Evolutionary conservation across 1,139 yeast genomes (phyloP).

Genomic region (Candida glucosophila): DNA sequence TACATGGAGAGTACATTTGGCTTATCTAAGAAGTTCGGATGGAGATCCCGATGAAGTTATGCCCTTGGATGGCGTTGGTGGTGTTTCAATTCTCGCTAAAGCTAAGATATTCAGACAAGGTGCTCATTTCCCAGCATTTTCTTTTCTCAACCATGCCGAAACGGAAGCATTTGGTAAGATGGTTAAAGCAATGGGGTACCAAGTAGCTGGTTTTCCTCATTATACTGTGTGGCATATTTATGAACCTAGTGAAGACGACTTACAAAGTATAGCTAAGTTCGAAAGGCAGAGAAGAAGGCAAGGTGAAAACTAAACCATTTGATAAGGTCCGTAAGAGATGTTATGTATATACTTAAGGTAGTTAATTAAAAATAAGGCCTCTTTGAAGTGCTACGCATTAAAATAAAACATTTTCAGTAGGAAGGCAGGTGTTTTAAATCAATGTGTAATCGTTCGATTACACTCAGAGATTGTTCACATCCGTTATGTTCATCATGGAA

Average conservation of each 20-base stretch:
- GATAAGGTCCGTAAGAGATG: background rate
- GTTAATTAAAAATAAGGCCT: background rate
- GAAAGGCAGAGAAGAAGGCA: conserved; percentile 60
- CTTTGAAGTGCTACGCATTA: conserved; percentile 6
- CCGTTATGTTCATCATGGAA: conserved; percentile 39
- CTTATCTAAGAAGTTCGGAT: conserved; percentile 55
- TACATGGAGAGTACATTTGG: conserved; percentile 81
- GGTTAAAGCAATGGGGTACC: conserved; percentile 73
- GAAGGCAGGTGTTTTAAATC: conserved; percentile 48
- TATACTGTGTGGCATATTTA: conserved; percentile 84
- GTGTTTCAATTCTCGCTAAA: conserved; percentile 77
- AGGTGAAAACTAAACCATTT: conserved; percentile 7
- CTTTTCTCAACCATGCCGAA: conserved; percentile 85
- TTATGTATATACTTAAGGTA: conserved; percentile 1
- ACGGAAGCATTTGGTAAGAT: conserved; percentile 89
- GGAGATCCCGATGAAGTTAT: conserved; percentile 62
- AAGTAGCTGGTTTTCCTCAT: conserved; percentile 82
- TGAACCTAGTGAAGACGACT: conserved; percentile 89
- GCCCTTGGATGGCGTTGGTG: conserved; percentile 84
- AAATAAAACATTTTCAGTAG: conserved; percentile 29
- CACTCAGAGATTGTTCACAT: conserved; percentile 51
- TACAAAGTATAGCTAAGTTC: conserved; percentile 60
- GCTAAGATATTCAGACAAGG: conserved; percentile 80
- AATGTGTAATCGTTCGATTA: conserved; percentile 28
- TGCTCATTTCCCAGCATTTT: conserved; percentile 80